phyloP scores from a whole-genome alignment of 2,329 filamentous ascomycete species.

The Venturia oleaginea region DNA sequence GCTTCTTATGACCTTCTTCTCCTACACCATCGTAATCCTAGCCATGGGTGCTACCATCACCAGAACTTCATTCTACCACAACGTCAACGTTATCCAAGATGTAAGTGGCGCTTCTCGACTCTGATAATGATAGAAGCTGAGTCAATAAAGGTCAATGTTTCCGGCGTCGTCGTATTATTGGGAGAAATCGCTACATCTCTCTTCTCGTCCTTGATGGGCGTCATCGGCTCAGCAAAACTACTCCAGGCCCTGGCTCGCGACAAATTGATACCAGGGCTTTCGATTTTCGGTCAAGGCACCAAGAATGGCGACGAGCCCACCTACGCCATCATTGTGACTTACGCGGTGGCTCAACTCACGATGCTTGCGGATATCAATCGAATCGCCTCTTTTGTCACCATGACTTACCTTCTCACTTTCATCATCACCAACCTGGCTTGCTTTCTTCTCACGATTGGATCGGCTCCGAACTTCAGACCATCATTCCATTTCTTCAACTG shows the following conservation, averaged over 20 bases:
- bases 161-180: slow-evolving; percentile 61
- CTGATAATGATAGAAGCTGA: not conserved
- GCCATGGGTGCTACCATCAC: slow-evolving; percentile 71
- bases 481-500: slow-evolving; percentile 86
- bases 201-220: slow-evolving; percentile 80
- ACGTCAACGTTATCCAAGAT: slow-evolving; percentile 72
- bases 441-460: slow-evolving; percentile 77
- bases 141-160: slow-evolving; percentile 55
- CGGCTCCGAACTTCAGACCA: slow-evolving; percentile 79
- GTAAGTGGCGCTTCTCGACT: slow-evolving; percentile 27
- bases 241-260: slow-evolving; percentile 77
- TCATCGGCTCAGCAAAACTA: slow-evolving; percentile 76
- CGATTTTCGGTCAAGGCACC: slow-evolving; percentile 65
- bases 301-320: slow-evolving; percentile 65
- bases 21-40: slow-evolving; percentile 68
- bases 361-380: slow-evolving; percentile 79
- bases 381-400: slow-evolving; percentile 82
- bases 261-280: slow-evolving; percentile 65
- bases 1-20: slow-evolving; percentile 63
- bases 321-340: slow-evolving; percentile 67
- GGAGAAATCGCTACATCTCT: slow-evolving; percentile 76
- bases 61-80: slow-evolving; percentile 61
- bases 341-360: slow-evolving; percentile 64
- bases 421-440: slow-evolving; percentile 82
- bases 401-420: slow-evolving; percentile 90